Evolutionary conservation across 768 basidiomycete genomes (phyloP), one percentile per base, ranked within the genome.

Genomic region (Coprinopsis cinerea): DNA sequence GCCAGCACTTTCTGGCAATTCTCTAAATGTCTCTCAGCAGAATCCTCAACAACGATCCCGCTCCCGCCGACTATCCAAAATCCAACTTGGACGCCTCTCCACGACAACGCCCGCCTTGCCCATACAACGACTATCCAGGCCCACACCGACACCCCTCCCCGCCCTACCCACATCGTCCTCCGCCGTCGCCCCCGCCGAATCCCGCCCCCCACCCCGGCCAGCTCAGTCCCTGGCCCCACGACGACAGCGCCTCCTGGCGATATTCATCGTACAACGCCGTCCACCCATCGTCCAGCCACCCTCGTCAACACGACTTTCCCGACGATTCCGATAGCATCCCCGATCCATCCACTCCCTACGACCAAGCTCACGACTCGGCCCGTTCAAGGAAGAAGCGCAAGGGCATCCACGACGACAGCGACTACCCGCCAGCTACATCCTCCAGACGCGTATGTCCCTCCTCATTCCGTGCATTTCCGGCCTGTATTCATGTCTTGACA

Each of bases 1-100:
- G n/a, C n/a, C n/a, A n/a, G n/a, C n/a, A n/a, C n/a, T n/a, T 39
- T 17, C 54, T 53, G 41, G 44, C 48, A 66, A 9, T 9, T 9
- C 23, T 24, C 24, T 11, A 20, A 43, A 89, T 89, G 86, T 88
- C 87, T 44, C 79, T 89, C 64, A 82, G 81, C 58, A 76, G 80
- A 57, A 88, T 89, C 54, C 81, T 89, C 68, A 89, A 89, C 68
- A 81, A 88, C 68, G 82, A 85, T 55, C 76, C 83, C 36, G 66
- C 71, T 18, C 63, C 71, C 40, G 52, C 65, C 45, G 25, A 15
- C 51, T 24, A 14, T 23, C 35, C 54, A 43, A 34, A 64, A 65
- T 49, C 59, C 64, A 57, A 69, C 44, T 61, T 64, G 40, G 66
- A 62, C 60, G 48, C 64, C 47, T 51, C 62, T 37, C 52, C 66